Conservation (phyloP, 768 basidiomycete genomes). For the Mycena venus region DNA sequence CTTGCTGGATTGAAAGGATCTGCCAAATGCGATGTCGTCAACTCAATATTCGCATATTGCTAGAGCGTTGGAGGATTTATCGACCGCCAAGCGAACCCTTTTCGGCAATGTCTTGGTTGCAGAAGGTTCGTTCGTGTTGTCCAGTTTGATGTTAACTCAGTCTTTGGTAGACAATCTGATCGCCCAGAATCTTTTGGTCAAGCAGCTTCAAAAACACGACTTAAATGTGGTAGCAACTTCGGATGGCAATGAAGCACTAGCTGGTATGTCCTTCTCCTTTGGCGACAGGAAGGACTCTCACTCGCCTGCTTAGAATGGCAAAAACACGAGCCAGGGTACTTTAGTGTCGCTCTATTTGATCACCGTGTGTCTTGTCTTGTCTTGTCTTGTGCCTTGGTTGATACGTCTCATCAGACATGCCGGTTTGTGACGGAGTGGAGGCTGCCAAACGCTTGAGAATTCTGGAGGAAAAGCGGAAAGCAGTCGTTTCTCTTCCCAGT, state of each 20-base stretch:
- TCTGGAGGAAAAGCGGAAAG: constrained; percentile 70
- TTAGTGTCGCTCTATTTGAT: constrained; percentile 79
- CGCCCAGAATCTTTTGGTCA: constrained; percentile 75
- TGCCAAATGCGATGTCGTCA: constrained; percentile 59
- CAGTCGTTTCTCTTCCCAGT: constrained; percentile 68
- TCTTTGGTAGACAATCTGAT: constrained; percentile 72
- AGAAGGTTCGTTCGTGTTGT: constrained; percentile 62
- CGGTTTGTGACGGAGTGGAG: constrained; percentile 82
- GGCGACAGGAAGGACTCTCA: constrained; percentile 4
- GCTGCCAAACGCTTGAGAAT: constrained; percentile 75
- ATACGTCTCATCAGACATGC: constrained; percentile 74
- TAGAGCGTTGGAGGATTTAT: constrained; percentile 61
- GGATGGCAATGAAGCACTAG: constrained; percentile 78
- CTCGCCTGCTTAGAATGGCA: constrained; percentile 68
- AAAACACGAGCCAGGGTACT: constrained; percentile 74
- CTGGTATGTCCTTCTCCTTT: constrained; percentile 48
- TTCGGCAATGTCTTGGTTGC: constrained; percentile 80
- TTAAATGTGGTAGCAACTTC: constrained; percentile 72
- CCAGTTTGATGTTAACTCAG: neutral
- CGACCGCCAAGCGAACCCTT: constrained; percentile 64
- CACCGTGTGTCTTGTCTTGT: constrained; percentile 64
- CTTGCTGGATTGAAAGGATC: constrained; percentile 71
- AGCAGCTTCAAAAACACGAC: constrained; percentile 73
- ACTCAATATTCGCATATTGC: constrained; percentile 52
- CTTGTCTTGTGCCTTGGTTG: neutral